A percentile compares a stretch with the other conserved stretches of the same genome.
phyloP scores from a whole-genome alignment of 75 land plant species.

The Larix kaempferi region DNA sequence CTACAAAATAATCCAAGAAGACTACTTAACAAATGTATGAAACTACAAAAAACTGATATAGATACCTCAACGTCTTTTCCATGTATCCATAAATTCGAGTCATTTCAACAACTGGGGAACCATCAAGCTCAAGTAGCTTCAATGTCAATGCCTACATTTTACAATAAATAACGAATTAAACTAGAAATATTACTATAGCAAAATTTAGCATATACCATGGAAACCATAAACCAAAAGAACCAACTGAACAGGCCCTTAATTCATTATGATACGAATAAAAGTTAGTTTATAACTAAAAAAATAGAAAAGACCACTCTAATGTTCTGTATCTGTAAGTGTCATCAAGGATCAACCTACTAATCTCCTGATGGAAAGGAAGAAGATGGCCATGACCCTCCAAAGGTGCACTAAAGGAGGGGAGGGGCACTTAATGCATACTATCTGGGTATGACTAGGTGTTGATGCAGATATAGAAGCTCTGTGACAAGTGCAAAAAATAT shows the following conservation, averaged over 20 bases:
- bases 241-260: no score
- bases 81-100: slow-evolving; percentile 12
- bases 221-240: slow-evolving; percentile 4
- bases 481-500: no score
- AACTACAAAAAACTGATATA: not conserved
- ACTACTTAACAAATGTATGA: not conserved
- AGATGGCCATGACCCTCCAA: no score
- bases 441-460: no score
- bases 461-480: no score
- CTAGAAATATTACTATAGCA: not conserved
- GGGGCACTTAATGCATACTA: no score
- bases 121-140: slow-evolving; percentile 27
- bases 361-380: no score
- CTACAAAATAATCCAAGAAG: not conserved
- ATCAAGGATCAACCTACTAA: no score
- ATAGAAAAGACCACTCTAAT: not conserved
- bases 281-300: not conserved
- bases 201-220: not conserved
- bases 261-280: no score
- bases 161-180: slow-evolving; percentile 1
- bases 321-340: no score
- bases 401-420: no score
- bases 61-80: slow-evolving; percentile 28
- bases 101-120: slow-evolving; percentile 15
- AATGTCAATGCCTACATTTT: slow-evolving; percentile 36